Evolutionary conservation across 2,329 filamentous ascomycete genomes (phyloP).

Genomic region (Raffaelea ambrosiae): DNA sequence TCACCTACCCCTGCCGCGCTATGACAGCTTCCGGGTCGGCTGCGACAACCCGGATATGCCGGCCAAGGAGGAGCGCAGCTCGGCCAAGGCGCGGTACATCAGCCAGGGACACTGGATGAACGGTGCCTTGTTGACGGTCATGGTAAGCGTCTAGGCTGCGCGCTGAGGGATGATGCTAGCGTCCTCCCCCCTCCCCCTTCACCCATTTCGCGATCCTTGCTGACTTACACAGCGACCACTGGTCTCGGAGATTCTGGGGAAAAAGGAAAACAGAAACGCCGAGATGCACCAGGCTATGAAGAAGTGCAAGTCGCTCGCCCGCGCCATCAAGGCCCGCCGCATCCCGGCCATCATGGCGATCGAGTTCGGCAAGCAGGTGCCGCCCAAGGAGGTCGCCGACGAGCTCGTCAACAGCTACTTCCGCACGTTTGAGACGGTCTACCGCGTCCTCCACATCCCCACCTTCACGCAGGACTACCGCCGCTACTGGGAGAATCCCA

Average conservation of each 20-base stretch:
- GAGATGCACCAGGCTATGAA: slow-evolving; percentile 26
- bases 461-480: slow-evolving; percentile 47
- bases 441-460: slow-evolving; percentile 49
- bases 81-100: slow-evolving; percentile 42
- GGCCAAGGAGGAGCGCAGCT: neutral
- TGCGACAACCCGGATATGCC: neutral
- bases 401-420: slow-evolving; percentile 45
- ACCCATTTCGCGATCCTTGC: neutral
- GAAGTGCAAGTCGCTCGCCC: slow-evolving; percentile 44
- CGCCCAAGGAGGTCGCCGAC: slow-evolving; percentile 33
- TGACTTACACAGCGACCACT: slow-evolving; percentile 26
- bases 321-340: slow-evolving; percentile 40
- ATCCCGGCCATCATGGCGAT: slow-evolving; percentile 12
- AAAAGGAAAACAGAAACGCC: slow-evolving; percentile 28
- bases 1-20: slow-evolving; percentile 1
- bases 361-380: slow-evolving; percentile 30
- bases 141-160: slow-evolving; percentile 34
- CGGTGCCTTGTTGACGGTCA: slow-evolving; percentile 23
- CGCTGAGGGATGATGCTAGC: neutral
- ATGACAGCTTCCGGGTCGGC: slow-evolving; percentile 1
- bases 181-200: neutral
- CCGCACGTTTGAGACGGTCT: slow-evolving; percentile 45
- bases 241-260: slow-evolving; percentile 29
- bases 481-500: slow-evolving; percentile 35
- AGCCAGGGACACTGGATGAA: slow-evolving; percentile 51